Base-by-base conservation (phyloP, 352 stramenopile genomes). In the Peronospora farinosa region DNA sequence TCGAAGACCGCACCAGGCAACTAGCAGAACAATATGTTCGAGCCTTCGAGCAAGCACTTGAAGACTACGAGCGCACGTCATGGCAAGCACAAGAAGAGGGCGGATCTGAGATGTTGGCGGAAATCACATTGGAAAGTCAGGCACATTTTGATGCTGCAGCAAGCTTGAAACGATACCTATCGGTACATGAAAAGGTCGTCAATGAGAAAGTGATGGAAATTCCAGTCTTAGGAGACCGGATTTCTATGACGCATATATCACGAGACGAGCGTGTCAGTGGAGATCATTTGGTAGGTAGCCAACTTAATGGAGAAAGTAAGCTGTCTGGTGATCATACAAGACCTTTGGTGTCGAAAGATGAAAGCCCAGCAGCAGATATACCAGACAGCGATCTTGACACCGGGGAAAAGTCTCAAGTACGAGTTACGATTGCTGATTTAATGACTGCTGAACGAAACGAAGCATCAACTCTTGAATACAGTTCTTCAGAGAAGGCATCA, bases 31-130 rank as follows among this genome's bases (percentile, higher is more conserved):
- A 69, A 21, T 65, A 74, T 36, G 60, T 65, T 47, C 17, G 42
- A 28, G 65, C 65, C 7, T 62, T 81, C 17, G 52, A 79, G 7
- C 40, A 62, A 10, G 60, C 71, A 25, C 55, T 79, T 21, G 32
- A 63, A 12, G 54, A 75, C 16, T 75, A 72, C 25, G 51, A 73
- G n/a, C 57, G 27, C 12, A 59, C 35, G 2, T 41, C 57, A 4
- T 41, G n/a, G 7, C 33, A 72, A 49, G 33, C 54, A 1, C 23
- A 65, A 56, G 30, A 54, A 28, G 46, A 59, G 44, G 39, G 39
- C n/a, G 35, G 7, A 13, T 10, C 12, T 10, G 35, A 28, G n/a
- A 7, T 55, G 13, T 10, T 58, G 23, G 38, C 50, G 37, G 42
- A 43, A 16, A 37, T 51, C 0, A 16, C 21, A 25, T 17, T n/a